Evolutionary conservation across 2,329 filamentous ascomycete genomes (phyloP), one percentile per base, ranked within the genome.

Genomic region (Colletotrichum sp.): DNA sequence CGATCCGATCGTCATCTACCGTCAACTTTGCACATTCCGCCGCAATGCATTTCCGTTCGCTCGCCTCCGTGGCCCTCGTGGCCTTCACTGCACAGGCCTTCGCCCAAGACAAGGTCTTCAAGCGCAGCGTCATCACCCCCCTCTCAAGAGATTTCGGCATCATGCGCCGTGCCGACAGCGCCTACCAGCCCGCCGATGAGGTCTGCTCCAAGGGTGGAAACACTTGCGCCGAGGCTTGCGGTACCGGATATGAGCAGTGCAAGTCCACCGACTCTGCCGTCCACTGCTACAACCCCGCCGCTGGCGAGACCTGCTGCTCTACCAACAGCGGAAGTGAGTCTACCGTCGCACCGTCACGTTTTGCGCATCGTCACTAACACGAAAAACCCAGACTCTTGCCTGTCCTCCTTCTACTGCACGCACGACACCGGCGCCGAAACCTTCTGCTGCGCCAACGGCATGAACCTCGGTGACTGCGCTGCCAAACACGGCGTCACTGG

Each of bases 371-470:
- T 61, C 16, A 62, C 71, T 76, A 56, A 76, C 73, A 60, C 55
- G 52, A 60, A 5, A 2, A 6, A 2, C n/a, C 32, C 68, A 92
- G 91, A 91, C 83, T 90, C 91, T 36, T 93, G 92, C 82, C 88
- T 91, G 36, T 82, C 84, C 18, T 91, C 90, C 66, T 93, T 89
- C 86, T 93, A 90, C 86, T 93, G 92, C 85, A 88, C 90, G n/a
- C 85, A 88, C 78, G 88, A 92, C 80, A 81, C 83, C 68, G 79
- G 82, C 60, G 82, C 84, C 70, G 84, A 87, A 72, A 92, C 91
- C 38, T 89, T 89, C 85, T 93, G 92, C 86, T 93, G 92, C 83
- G 90, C 91, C 56, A 83, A 92, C 58, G 86, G 84, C 76, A 85
- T 90, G 86, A 85, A 88, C 76, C 85, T 92, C 65, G 83, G 83